Percentiles rank a stretch among this genome's conserved stretches.
phyloP scores from a whole-genome alignment of 2,329 filamentous ascomycete genomes.

The Colletotrichum nymphaeae region DNA sequence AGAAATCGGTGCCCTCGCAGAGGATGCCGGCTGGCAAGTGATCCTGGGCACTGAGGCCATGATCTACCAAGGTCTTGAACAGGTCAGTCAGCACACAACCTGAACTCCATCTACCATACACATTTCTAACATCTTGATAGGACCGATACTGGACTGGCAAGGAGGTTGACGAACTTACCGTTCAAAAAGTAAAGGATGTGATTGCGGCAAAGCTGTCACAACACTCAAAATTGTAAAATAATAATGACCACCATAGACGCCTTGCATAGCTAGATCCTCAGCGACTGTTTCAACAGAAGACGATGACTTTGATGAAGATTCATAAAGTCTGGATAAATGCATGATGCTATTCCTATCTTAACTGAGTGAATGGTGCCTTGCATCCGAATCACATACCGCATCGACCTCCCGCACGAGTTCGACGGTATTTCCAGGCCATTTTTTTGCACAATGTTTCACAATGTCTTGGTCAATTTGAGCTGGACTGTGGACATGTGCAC shows the following conservation, averaged over 20 bases:
- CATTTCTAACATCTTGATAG: constrained; percentile 35
- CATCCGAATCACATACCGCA: no score
- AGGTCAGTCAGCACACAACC: constrained; percentile 46
- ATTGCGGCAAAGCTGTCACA: constrained; percentile 56
- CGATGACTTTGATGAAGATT: not conserved
- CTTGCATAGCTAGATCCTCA: constrained; percentile 26
- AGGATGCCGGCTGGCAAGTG: constrained; percentile 75
- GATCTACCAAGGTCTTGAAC: constrained; percentile 82
- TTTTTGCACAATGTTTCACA: not conserved
- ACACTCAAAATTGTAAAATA: constrained; percentile 43
- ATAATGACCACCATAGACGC: constrained; percentile 3
- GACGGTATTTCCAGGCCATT: no score
- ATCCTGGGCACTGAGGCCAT: constrained; percentile 81
- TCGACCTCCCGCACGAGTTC: no score
- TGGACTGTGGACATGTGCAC: not conserved
- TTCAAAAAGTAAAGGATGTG: constrained; percentile 67
- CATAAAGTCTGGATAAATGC: not conserved
- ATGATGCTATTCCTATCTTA: no score
- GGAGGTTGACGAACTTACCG: constrained; percentile 67
- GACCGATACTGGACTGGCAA: constrained; percentile 74
- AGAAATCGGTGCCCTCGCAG: constrained; percentile 70
- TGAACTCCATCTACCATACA: not conserved
- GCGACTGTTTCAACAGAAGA: constrained; percentile 20
- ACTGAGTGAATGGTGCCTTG: not conserved
- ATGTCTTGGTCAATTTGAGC: not conserved